phyloP scores from a whole-genome alignment of 805 yeast genomes.

The Pichia gijzeniarum region DNA sequence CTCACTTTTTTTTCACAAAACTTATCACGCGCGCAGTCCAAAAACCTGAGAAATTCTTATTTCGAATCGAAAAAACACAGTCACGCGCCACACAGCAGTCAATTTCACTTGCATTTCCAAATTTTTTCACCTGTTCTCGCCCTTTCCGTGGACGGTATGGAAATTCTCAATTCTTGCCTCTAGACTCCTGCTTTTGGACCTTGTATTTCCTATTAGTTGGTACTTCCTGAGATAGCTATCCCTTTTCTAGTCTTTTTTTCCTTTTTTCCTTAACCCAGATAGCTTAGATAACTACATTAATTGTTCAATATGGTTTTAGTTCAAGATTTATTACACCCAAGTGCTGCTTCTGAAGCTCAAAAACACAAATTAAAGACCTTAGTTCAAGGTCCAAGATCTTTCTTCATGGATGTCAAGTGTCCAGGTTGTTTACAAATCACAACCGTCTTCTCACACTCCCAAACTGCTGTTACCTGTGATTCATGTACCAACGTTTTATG shows the following conservation, averaged over 20 bases:
- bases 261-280: neutral
- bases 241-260: neutral
- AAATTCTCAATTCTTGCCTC: too few species aligned
- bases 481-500: slow-evolving; percentile 97
- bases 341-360: slow-evolving; percentile 92
- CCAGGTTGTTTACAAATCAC: slow-evolving; percentile 99
- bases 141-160: too few species aligned
- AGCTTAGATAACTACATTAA: slow-evolving; percentile 7
- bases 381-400: slow-evolving; percentile 97
- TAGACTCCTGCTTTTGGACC: too few species aligned
- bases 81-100: too few species aligned
- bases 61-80: too few species aligned
- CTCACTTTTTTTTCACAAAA: too few species aligned
- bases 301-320: slow-evolving; percentile 69
- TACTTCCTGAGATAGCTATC: neutral
- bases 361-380: slow-evolving; percentile 96
- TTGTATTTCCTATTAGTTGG: too few species aligned
- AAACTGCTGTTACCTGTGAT: slow-evolving; percentile 99
- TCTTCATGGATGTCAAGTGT: slow-evolving; percentile 99
- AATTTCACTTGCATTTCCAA: too few species aligned
- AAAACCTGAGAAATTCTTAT: too few species aligned
- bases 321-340: slow-evolving; percentile 98
- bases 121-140: too few species aligned
- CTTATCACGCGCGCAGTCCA: too few species aligned
- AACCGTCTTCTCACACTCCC: slow-evolving; percentile 99